A percentile compares a stretch with the other conserved stretches of the same genome.
phyloP scores from a whole-genome alignment of 352 stramenopile genomes.

The Aphanomyces astaci region DNA sequence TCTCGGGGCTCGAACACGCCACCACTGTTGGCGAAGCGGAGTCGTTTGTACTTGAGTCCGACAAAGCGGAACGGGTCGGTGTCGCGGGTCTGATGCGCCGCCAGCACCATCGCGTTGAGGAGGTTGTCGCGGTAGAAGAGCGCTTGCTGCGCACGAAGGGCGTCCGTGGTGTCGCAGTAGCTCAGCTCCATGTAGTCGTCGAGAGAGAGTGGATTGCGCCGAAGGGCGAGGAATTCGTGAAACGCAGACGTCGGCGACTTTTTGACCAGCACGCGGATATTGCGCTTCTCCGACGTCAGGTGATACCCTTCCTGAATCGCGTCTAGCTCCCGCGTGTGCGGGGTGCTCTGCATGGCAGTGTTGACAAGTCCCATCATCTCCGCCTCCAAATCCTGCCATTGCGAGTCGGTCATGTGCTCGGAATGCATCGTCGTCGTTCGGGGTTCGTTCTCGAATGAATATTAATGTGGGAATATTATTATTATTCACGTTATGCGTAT shows the following conservation, averaged over 20 bases:
- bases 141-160: background rate
- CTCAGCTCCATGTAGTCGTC: constrained; percentile 21
- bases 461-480: too few relatives aligned
- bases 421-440: background rate
- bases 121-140: background rate
- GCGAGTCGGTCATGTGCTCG: background rate
- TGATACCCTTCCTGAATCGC: constrained; percentile 8
- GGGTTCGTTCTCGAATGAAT: too few relatives aligned
- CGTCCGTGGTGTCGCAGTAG: constrained; percentile 10
- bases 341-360: background rate
- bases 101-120: background rate
- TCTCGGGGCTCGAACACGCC: constrained; percentile 8
- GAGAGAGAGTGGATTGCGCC: background rate
- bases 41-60: constrained; percentile 1
- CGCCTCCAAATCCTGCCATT: background rate
- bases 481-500: too few relatives aligned
- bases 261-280: background rate
- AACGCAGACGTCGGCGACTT: background rate
- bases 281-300: background rate
- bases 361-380: background rate
- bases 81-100: background rate
- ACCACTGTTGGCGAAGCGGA: background rate
- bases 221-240: constrained; percentile 3
- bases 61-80: background rate
- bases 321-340: constrained; percentile 17